Evolutionary conservation across 31 red algal species (phyloP), one percentile per base, ranked within the genome.

Genomic region (Porphyra umbilicalis): DNA sequence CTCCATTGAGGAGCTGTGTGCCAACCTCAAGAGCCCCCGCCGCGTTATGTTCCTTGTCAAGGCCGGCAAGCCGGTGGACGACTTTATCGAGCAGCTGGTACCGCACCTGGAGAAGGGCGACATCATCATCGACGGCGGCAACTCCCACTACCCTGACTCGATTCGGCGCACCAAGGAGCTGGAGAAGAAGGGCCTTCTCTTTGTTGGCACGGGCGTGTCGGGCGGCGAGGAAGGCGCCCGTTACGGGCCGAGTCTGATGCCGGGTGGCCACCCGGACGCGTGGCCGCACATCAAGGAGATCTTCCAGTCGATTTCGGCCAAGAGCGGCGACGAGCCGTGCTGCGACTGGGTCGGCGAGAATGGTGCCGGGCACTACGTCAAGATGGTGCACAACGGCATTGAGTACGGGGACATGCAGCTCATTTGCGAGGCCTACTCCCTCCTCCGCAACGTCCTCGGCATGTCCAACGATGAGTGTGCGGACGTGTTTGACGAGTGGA

Each of bases 361-460:
- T 34, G 91, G 88, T 32, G 82, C 92, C 25, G 94, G 94, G 10
- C 92, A 97, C 77, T 97, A 87, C 85, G 94, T 97, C 34, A 97
- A 97, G 85, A 97, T 97, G 94, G 94, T 97, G 42, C 92, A 97
- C 82, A 95, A 95, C 75, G 92, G 92, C 32, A 95, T 95, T 75
- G 92, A 95, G 79, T 95, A 95, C 40, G 92, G 92, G 20, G 92
- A 95, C 75, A 95, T 95, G 92, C 89, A 95, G 85, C 85, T 95
- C 31, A 95, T 95, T 40, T 86, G 92, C 79, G 92, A 95, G 80
- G 92, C 85, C 0, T 95, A 92, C 42, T 82, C 79, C 75, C 79
- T 95, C 0, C 68, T 95, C 57, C 90, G 40, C 9, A 75, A 31
- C 8, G 92, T 84, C 11, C 75, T 91, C 33, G 86, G 90, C 10